Base-by-base conservation (phyloP, 768 basidiomycete genomes). In the Tricholoma saponaceum region DNA sequence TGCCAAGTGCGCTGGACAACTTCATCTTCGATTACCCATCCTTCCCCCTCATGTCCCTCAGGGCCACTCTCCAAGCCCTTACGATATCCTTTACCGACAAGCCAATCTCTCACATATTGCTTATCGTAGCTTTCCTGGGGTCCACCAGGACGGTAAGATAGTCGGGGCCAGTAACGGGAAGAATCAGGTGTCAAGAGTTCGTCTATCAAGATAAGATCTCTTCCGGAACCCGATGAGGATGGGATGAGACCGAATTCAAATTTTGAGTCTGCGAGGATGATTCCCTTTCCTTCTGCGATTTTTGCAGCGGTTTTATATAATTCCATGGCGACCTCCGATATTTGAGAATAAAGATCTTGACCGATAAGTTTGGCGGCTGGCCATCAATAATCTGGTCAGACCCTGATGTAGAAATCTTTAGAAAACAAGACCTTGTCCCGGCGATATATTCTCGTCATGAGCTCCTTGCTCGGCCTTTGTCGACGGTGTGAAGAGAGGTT, bases 191-290 rank as follows among this genome's bases (percentile, higher is more conserved):
- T 98, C 54, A 99, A 83, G n/a, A 91, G 83, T 69, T 99, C 96
- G 71, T 99, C 97, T 62, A 98, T 87, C 51, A 98, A 82, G 60
- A 96, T 90, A 23, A 98, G 37, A 18, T 51, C 65, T 30, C 62
- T 62, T 16, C 61, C 56, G 56, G 66, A 56, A 49, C 65, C 54
- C 8, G 66, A 56, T 7, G 72, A 39, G 6, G 75, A 71, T 3
- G 75, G 77, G 50, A 94, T 66, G 46, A 98, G 82, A 5, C 97
- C 97, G 67, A 99, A 99, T 74, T 98, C 96, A 71, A 98, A 98
- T 70, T 99, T 99, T 39, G 95, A 98, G 72, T 99, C 96, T 23
- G 95, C 97, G 44, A 99, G 86, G 65, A 98, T 97, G 57, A 98
- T 78, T 16, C 93, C 95, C 4, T 85, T 81, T 5, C 81, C 77